A percentile compares a stretch with the other conserved stretches of the same genome.
phyloP scores from a whole-genome alignment of 176 grass and related monocot species.

The bread wheat (Triticum aestivum) region IWGSC_CS_RefSeq_v2.1 NC_057807.1:385232012-385232511 shows the following conservation, averaged over 20 bases:
- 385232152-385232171: conserved; percentile 1
- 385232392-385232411: conserved; percentile 81
- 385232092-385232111: neutral
- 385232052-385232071: neutral
- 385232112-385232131: neutral
- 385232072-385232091: neutral
- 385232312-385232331: neutral
- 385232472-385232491: neutral
- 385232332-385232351: conserved; percentile 31
- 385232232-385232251: conserved; percentile 2
- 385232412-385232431: conserved; percentile 72
- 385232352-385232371: conserved; percentile 70
- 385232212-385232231: neutral
- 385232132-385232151: neutral
- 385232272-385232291: neutral
- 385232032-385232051: neutral
- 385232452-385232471: conserved; percentile 2
- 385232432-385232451: conserved; percentile 22
- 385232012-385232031: neutral
- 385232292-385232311: neutral
- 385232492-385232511: conserved; percentile 55
- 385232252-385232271: conserved; percentile 14
- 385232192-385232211: neutral
- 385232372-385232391: conserved; percentile 94
- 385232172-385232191: neutral